Conservation (phyloP, 192 early-diverging fungal species). For the Dispira parvispora region DNA sequence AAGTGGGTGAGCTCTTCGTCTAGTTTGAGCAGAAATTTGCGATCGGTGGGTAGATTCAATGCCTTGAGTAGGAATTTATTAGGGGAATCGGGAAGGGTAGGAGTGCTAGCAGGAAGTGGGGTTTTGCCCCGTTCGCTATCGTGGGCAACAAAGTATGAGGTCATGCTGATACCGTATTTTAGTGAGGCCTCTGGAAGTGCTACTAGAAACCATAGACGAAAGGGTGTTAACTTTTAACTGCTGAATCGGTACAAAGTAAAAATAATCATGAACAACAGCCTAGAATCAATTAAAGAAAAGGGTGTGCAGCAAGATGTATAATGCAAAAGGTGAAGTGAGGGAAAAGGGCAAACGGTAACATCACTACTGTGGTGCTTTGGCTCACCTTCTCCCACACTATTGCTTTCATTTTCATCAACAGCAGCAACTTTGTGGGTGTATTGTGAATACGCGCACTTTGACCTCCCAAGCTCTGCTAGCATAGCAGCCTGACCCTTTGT, state of each 20-base stretch:
- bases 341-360: no score
- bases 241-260: not conserved
- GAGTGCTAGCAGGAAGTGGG: not conserved
- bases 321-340: no score
- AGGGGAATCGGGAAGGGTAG: not conserved
- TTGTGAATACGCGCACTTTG: no score
- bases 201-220: not conserved
- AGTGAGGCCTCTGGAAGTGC: not conserved
- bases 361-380: no score
- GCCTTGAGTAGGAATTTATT: conserved; percentile 41
- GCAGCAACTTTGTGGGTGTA: no score
- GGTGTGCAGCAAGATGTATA: no score
- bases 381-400: no score
- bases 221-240: not conserved
- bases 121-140: not conserved
- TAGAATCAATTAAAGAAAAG: not conserved
- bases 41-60: conserved; percentile 40
- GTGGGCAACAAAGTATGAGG: not conserved
- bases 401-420: no score
- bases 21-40: conserved; percentile 48
- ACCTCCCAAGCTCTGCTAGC: no score
- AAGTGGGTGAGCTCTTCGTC: conserved; percentile 43
- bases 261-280: not conserved
- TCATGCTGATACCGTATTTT: not conserved
- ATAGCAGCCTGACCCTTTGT: no score